These are phyloP conservation scores for Colletotrichum sp. DNA, from an alignment of 2,329 filamentous ascomycete species.

Conservation along the genomic window DNA sequence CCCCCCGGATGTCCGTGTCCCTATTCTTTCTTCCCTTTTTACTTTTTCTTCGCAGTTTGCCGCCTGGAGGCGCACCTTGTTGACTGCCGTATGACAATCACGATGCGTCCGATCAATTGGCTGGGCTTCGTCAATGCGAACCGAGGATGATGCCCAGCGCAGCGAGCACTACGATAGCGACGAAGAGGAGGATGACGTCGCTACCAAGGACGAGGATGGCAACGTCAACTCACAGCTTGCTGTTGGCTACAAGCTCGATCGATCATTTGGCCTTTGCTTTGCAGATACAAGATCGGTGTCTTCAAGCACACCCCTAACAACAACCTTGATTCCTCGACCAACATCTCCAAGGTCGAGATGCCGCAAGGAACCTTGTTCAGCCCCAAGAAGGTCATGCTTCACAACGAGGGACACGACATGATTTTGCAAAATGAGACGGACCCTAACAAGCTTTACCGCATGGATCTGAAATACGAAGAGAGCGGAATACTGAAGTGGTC, in stretches of 20 bases:
- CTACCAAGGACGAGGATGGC: conserved; percentile 72
- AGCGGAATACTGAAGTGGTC: too few species aligned
- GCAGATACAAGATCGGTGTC: conserved; percentile 97
- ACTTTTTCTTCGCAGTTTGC: too few species aligned
- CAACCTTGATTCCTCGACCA: conserved; percentile 93
- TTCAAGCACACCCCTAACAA: conserved; percentile 97
- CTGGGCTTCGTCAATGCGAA: too few species aligned
- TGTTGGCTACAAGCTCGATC: conserved; percentile 95
- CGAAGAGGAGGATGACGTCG: conserved; percentile 61
- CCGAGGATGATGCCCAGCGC: conserved; percentile 66
- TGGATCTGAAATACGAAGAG: conserved; percentile 88
- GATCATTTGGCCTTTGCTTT: conserved; percentile 85
- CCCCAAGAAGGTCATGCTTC: conserved; percentile 96
- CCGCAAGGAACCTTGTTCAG: conserved; percentile 87
- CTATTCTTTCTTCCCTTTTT: too few species aligned
- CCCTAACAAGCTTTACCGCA: conserved; percentile 90
- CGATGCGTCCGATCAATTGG: too few species aligned
- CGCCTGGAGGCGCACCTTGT: too few species aligned
- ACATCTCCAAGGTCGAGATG: conserved; percentile 94
- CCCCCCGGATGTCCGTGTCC: too few species aligned
- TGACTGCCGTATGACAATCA: too few species aligned
- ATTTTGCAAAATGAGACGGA: conserved; percentile 84
- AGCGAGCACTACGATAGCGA: conserved; percentile 58
- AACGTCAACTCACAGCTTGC: conserved; percentile 93
- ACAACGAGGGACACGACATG: conserved; percentile 88